Conservation (phyloP, 306 rosid genomes). For the Senna tora region DNA sequence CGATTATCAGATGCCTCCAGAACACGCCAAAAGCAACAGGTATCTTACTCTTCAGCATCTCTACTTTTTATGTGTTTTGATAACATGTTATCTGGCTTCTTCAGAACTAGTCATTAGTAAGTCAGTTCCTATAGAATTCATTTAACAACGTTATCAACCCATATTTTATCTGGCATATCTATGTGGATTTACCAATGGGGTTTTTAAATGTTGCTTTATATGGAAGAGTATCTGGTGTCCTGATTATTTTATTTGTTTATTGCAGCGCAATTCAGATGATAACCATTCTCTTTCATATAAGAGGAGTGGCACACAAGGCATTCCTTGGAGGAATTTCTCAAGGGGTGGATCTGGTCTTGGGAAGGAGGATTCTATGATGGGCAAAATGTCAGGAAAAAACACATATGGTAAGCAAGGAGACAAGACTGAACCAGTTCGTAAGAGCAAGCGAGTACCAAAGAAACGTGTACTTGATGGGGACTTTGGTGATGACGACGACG, state of each 20-base stretch:
- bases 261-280: conserved; percentile 70
- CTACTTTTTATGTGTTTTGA: not conserved
- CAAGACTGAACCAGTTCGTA: conserved; percentile 14
- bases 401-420: conserved; percentile 34
- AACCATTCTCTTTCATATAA: conserved; percentile 60
- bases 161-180: conserved; percentile 16
- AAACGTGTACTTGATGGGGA: conserved; percentile 75
- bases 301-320: conserved; percentile 68
- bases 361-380: conserved; percentile 63
- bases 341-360: conserved; percentile 69
- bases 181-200: not conserved
- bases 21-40: conserved; percentile 70
- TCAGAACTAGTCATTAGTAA: not conserved
- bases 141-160: conserved; percentile 18
- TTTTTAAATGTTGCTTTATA: conserved; percentile 36
- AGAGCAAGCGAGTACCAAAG: conserved; percentile 68
- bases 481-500: conserved; percentile 67
- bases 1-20: conserved; percentile 55
- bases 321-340: conserved; percentile 93
- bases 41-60: conserved; percentile 29
- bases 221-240: conserved; percentile 39
- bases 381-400: conserved; percentile 61
- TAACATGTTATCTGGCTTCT: not conserved
- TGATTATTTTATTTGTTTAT: conserved; percentile 42
- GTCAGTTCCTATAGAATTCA: not conserved